A percentile compares a stretch with the other conserved stretches of the same genome.
phyloP scores from a whole-genome alignment of 192 early-diverging fungal genomes.

The Coemansia sp. region DNA sequence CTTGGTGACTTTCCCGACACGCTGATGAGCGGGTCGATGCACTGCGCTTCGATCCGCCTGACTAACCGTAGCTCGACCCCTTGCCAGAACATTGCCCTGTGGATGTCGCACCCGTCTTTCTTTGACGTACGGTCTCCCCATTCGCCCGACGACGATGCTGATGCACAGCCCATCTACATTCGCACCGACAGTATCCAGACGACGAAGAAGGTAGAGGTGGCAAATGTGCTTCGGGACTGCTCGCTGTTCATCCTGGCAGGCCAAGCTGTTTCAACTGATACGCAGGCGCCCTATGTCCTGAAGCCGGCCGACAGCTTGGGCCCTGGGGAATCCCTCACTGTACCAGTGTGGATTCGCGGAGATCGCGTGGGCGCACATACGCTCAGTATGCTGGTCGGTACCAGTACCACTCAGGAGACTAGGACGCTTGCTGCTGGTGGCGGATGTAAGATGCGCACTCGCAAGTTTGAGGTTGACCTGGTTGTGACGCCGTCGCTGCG shows the following conservation, averaged over 20 bases:
- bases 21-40: constrained; percentile 79
- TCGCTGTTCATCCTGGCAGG: constrained; percentile 25
- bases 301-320: constrained; percentile 43
- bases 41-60: constrained; percentile 63
- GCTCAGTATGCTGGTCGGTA: constrained; percentile 27
- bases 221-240: constrained; percentile 27
- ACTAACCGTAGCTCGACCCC: constrained; percentile 77
- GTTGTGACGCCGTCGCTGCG: constrained; percentile 82
- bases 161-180: constrained; percentile 5
- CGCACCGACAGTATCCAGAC: background rate
- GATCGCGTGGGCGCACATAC: constrained; percentile 84
- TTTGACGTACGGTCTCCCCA: constrained; percentile 49
- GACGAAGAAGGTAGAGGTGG: constrained; percentile 10
- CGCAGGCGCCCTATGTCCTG: background rate
- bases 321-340: constrained; percentile 60
- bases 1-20: constrained; percentile 73
- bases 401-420: constrained; percentile 5
- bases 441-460: constrained; percentile 27
- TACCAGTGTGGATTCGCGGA: constrained; percentile 88
- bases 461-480: constrained; percentile 28
- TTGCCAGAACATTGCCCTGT: constrained; percentile 62
- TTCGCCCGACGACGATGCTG: background rate
- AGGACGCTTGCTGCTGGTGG: background rate
- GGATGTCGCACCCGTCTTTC: constrained; percentile 84
- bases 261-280: background rate